phyloP scores from a whole-genome alignment of 768 basidiomycete genomes.

The Paxillus rubicundulus region DNA sequence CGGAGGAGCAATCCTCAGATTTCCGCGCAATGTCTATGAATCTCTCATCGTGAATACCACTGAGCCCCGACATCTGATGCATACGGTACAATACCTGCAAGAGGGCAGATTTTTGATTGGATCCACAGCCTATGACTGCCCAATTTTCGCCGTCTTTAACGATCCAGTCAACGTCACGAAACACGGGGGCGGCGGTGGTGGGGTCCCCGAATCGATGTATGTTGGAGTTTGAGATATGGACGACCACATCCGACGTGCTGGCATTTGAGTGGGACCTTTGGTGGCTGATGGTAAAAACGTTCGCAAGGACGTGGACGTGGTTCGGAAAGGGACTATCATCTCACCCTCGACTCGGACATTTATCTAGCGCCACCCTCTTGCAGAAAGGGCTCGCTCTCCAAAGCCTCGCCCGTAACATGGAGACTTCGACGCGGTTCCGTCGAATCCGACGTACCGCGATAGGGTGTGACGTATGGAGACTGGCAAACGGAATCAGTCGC shows the following conservation, averaged over 20 bases:
- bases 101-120: constrained; percentile 57
- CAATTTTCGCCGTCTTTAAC: constrained; percentile 64
- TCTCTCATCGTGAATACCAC: not conserved
- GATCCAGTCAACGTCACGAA: constrained; percentile 57
- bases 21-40: constrained; percentile 61
- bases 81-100: constrained; percentile 53
- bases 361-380: not conserved
- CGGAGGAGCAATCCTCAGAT: constrained; percentile 65
- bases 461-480: no score
- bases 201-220: constrained; percentile 61
- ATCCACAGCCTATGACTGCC: constrained; percentile 69
- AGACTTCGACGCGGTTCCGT: no score
- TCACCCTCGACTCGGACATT: no score
- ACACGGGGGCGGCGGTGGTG: constrained; percentile 43
- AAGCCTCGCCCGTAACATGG: no score
- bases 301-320: no score
- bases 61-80: not conserved
- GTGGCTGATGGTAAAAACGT: not conserved
- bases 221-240: constrained; percentile 47
- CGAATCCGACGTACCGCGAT: no score
- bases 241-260: constrained; percentile 11
- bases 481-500: no score
- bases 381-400: no score
- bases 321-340: no score
- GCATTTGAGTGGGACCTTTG: constrained; percentile 5